A percentile compares a stretch with the other conserved stretches of the same genome.
Evolutionary conservation across 75 land plant species (phyloP).

Genomic region (Cryptomeria japonica): DNA sequence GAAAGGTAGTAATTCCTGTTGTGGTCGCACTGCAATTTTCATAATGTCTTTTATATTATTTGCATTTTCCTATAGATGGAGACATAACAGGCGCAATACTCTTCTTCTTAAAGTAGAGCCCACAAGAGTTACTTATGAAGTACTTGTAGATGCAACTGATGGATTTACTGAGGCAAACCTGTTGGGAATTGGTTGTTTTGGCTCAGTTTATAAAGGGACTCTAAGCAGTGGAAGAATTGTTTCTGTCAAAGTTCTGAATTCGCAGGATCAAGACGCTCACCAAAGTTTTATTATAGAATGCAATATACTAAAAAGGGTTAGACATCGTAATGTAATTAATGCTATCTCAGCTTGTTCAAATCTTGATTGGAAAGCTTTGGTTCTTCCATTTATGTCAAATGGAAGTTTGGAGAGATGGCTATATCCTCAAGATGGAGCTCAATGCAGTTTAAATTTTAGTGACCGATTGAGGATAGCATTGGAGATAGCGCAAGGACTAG

Average conservation of each 20-base stretch:
- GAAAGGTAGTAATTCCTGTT: background rate
- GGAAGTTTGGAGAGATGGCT: background rate
- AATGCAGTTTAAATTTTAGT: background rate
- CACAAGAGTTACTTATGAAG: background rate
- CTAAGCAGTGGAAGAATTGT: background rate
- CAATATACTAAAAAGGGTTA: background rate
- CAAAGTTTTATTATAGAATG: background rate
- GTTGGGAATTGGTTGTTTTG: background rate
- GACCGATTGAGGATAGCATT: background rate
- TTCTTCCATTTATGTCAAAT: constrained; percentile 1
- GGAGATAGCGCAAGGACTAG: background rate
- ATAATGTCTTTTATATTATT: background rate
- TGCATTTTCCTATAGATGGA: background rate
- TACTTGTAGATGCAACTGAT: background rate
- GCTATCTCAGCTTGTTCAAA: background rate
- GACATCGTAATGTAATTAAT: background rate
- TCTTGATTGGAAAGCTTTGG: background rate
- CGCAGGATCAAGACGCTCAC: background rate
- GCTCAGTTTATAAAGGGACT: background rate
- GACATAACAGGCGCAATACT: background rate
- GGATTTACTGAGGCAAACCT: background rate
- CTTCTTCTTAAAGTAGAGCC: background rate
- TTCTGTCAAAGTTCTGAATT: background rate
- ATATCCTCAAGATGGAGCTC: background rate
- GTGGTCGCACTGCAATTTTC: background rate